Percentiles rank a stretch among this genome's conserved stretches.
These are phyloP conservation scores for Trametopsis cervina DNA, from an alignment of 768 basidiomycete species.

Conservation along the genomic window DNA sequence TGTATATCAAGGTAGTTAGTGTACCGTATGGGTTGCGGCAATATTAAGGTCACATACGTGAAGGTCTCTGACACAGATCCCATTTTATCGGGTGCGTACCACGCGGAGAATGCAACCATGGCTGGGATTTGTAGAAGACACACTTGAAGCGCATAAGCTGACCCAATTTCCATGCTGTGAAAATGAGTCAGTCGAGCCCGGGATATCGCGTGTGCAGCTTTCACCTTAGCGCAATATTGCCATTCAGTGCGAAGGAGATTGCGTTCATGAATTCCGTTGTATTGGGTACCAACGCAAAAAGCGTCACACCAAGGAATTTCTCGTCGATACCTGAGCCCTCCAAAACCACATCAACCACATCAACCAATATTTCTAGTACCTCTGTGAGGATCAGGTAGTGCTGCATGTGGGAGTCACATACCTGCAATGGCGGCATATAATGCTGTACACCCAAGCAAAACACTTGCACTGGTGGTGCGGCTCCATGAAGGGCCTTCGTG, in stretches of 20 bases:
- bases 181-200: not conserved
- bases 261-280: constrained; percentile 99
- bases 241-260: constrained; percentile 94
- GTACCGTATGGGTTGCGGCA: not conserved
- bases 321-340: constrained; percentile 90
- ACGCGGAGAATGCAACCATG: constrained; percentile 98
- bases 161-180: constrained; percentile 95
- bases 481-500: constrained; percentile 99
- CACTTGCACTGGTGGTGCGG: constrained; percentile 80
- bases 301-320: constrained; percentile 93
- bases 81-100: constrained; percentile 83
- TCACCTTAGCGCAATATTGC: constrained; percentile 92
- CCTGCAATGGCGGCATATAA: constrained; percentile 95
- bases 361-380: constrained; percentile 85
- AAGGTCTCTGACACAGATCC: constrained; percentile 86
- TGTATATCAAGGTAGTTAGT: constrained; percentile 25
- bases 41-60: constrained; percentile 54
- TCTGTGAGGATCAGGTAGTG: not conserved
- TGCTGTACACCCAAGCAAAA: constrained; percentile 82
- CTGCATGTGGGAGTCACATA: constrained; percentile 37
- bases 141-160: constrained; percentile 97
- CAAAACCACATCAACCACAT: constrained; percentile 92
- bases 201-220: too few species aligned
- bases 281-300: constrained; percentile 97
- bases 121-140: constrained; percentile 96